Conservation (phyloP, 768 basidiomycete species). For the Podaxis sp. region DNA sequence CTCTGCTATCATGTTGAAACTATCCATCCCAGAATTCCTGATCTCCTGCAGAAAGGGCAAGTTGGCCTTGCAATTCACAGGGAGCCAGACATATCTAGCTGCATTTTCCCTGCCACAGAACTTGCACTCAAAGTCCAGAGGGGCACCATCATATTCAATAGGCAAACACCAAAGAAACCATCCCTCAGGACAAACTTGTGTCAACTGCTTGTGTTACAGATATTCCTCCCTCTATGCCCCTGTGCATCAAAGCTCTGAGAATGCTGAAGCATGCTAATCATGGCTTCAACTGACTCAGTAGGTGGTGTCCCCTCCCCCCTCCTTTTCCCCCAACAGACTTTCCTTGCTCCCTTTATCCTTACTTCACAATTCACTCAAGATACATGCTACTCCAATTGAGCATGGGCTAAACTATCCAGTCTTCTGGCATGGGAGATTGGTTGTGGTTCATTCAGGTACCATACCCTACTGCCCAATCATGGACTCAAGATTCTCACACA, state of each 20-base stretch:
- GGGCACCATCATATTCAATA: conserved; percentile 26
- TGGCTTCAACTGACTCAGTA: conserved; percentile 23
- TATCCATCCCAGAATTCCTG: conserved; percentile 68
- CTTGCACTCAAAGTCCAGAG: conserved; percentile 44
- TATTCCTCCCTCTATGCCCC: neutral
- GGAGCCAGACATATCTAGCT: conserved; percentile 41
- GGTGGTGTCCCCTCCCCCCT: conserved; percentile 68
- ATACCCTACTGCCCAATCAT: no score
- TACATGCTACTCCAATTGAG: conserved; percentile 88
- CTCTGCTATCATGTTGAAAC: conserved; percentile 88
- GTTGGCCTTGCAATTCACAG: conserved; percentile 38
- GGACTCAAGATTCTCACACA: no score
- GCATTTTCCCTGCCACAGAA: conserved; percentile 42
- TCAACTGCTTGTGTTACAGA: conserved; percentile 46
- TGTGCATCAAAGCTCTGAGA: no score
- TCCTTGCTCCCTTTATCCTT: conserved; percentile 84
- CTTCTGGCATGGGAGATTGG: conserved; percentile 85
- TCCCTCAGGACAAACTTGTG: conserved; percentile 27
- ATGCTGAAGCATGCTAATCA: conserved; percentile 17
- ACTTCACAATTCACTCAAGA: conserved; percentile 94
- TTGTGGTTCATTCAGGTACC: no score
- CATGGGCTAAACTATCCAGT: conserved; percentile 94
- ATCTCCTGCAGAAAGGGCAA: conserved; percentile 54
- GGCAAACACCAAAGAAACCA: conserved; percentile 1
- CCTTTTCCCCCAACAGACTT: conserved; percentile 84